Evolutionary conservation across 257 asterid species (phyloP), one percentile per base, ranked within the genome.

Genomic region (Echium plantagineum): DNA sequence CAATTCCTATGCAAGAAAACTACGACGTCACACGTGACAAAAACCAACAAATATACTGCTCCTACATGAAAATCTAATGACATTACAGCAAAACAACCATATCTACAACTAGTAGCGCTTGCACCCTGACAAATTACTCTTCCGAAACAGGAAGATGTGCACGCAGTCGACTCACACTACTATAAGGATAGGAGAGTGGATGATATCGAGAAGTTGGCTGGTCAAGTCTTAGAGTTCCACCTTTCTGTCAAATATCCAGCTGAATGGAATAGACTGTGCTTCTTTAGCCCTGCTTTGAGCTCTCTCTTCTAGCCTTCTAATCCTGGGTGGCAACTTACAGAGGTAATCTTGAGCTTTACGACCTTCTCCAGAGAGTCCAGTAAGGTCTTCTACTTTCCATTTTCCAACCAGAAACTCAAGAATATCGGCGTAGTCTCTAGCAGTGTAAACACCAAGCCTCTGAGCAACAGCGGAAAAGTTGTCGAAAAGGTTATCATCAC

Each of bases 401-500:
- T 84, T 69, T 6, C 68, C 69, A 5, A 86, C 95, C 71, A 86
- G 66, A 69, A 83, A 88, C 70, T 86, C 93, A 17, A 86, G 69
- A 32, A 86, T 86, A 72, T 81, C 93, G 5, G 93, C 95, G 6
- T 86, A 86, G 78, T 86, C 95, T 64, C 65, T 71, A 21, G 89
- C 87, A 5, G 95, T 81, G 61, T 86, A 83, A 58, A 86, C 87
- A 22, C 85, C 84, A 0, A 86, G 87, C 16, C 84, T 72, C 31
- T 83, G 95, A 38, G 95, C 93, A 9, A 86, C 89, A 7, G 93
- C 76, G 15, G 93, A 86, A 67, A 83, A 86, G 67, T 83, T 74
- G 6, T 86, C 84, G 32, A 86, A 86, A 51, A 86, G 87, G 64
- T 71, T 70, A 35, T 81, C 78, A 15, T 83, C 95, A 1, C 79